phyloP scores from a whole-genome alignment of 805 yeast genomes.

The Saturnispora sekii region DNA sequence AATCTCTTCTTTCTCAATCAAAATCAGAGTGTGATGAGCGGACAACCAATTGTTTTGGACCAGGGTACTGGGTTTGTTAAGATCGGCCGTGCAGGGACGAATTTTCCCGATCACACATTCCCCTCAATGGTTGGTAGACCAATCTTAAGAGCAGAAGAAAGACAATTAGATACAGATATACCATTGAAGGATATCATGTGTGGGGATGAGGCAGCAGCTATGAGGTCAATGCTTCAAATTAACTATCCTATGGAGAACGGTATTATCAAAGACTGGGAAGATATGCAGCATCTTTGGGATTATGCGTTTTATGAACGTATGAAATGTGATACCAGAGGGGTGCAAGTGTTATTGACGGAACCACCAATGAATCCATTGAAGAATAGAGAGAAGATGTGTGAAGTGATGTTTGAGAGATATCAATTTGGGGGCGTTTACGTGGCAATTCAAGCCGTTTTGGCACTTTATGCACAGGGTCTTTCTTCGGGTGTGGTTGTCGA shows the following conservation, averaged over 20 bases:
- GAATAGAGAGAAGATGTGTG: constrained; percentile 86
- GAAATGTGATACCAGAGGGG: constrained; percentile 64
- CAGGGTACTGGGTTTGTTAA: constrained; percentile 99
- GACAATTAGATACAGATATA: constrained; percentile 44
- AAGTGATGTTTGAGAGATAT: constrained; percentile 86
- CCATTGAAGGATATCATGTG: constrained; percentile 96
- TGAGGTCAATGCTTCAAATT: constrained; percentile 80
- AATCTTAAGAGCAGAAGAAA: constrained; percentile 91
- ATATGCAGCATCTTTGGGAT: constrained; percentile 98
- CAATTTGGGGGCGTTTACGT: constrained; percentile 89
- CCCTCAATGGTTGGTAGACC: constrained; percentile 98
- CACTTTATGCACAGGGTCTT: constrained; percentile 92
- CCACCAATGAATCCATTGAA: constrained; percentile 96
- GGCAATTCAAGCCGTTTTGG: constrained; percentile 96
- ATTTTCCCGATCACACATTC: constrained; percentile 94
- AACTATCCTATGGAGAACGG: constrained; percentile 99
- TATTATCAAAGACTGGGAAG: constrained; percentile 95
- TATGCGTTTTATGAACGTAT: constrained; percentile 90
- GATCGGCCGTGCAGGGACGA: constrained; percentile 93
- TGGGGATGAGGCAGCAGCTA: constrained; percentile 90
- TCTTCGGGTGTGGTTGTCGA: constrained; percentile 97
- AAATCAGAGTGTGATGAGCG: neutral
- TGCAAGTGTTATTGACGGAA: constrained; percentile 83
- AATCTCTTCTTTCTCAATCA: neutral
- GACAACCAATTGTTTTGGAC: constrained; percentile 59